A percentile compares a stretch with the other conserved stretches of the same genome.
Conservation (phyloP, 2,329 filamentous ascomycete genomes). For the Graphiopsis chlorocephala region DNA sequence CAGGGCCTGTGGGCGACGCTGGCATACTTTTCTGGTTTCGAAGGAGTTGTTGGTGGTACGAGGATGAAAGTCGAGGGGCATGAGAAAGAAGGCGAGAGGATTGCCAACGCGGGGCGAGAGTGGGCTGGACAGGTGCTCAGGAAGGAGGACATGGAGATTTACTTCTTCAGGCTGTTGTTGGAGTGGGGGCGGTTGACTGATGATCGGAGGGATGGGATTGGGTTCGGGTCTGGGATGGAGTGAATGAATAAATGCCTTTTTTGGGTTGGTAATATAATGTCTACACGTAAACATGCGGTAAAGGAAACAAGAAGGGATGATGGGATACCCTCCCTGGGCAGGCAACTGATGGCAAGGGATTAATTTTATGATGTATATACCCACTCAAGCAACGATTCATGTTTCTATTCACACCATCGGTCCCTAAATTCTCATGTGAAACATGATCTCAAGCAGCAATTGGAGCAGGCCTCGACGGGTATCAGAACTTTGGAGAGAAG, state of each 20-base stretch:
- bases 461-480: no score
- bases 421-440: background rate
- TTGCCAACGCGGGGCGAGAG: slow-evolving; percentile 62
- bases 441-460: background rate
- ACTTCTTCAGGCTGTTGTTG: slow-evolving; percentile 72
- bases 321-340: background rate
- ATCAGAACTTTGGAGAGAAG: no score
- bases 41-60: slow-evolving; percentile 46
- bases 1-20: slow-evolving; percentile 72
- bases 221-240: slow-evolving; percentile 22
- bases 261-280: background rate
- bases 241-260: background rate
- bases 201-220: slow-evolving; percentile 53
- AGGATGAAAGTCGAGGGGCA: slow-evolving; percentile 50
- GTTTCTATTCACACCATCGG: background rate
- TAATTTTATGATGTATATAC: background rate
- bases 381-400: background rate
- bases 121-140: slow-evolving; percentile 65
- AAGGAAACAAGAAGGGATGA: background rate
- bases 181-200: slow-evolving; percentile 73
- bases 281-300: background rate
- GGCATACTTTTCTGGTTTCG: slow-evolving; percentile 68
- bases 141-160: slow-evolving; percentile 75
- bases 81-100: slow-evolving; percentile 58
- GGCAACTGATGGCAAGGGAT: background rate